Evolutionary conservation across 805 yeast species (phyloP).

Genomic region (Kuraishia ogatae): DNA sequence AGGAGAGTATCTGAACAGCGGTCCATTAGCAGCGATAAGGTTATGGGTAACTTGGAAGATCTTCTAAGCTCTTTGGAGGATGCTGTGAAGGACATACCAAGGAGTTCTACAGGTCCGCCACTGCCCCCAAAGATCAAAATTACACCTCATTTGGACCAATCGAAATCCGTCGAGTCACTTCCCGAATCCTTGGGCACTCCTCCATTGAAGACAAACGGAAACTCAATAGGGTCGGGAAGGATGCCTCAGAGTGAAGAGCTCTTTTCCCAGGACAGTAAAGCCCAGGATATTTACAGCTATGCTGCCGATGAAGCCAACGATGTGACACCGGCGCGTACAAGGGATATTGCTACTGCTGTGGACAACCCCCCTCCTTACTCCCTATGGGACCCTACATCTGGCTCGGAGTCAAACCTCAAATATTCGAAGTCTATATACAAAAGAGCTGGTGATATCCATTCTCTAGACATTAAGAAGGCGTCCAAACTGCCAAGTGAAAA

Average conservation of each 20-base stretch:
- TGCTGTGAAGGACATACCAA: background rate
- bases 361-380: background rate
- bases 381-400: background rate
- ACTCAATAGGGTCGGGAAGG: background rate
- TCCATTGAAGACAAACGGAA: background rate
- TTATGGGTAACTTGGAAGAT: background rate
- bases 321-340: background rate
- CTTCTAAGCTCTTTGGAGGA: background rate
- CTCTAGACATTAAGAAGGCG: background rate
- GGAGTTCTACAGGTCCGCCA: background rate
- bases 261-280: background rate
- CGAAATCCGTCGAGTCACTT: background rate
- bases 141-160: constrained; percentile 9
- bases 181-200: background rate
- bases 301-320: background rate
- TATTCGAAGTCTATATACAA: background rate
- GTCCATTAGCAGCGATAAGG: background rate
- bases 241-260: background rate
- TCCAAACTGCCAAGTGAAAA: background rate
- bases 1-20: background rate
- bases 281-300: background rate
- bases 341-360: background rate
- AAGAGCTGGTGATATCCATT: background rate
- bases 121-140: constrained; percentile 14
- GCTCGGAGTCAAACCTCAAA: constrained; percentile 1